Evolutionary conservation across 1,284 basidiomycete species (phyloP), one percentile per base, ranked within the genome.

Genomic region (Waitea zeae): DNA sequence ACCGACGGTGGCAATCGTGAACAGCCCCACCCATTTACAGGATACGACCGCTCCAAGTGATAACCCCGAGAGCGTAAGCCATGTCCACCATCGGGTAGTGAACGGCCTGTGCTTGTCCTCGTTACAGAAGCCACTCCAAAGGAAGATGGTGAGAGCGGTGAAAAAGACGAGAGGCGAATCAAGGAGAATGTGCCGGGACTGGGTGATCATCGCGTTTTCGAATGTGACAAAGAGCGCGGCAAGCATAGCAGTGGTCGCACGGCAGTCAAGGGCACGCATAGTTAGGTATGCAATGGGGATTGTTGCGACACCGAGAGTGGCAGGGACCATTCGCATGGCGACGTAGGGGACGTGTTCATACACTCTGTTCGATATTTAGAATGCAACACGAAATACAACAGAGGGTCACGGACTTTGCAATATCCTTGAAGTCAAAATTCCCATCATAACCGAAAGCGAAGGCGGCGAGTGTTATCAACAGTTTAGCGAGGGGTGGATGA

Each of bases 1-100:
- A 12, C 93, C 95, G 37, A 98, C 61, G 3, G 92, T 93, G 5
- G 92, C 89, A 45, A 98, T 89, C n/a, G 92, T 98, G 59, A 99
- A 97, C 20, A 99, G 64, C 5, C 95, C 95, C 35, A 98, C 93
- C 95, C 95, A 98, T 57, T 98, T 99, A 59, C 86, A 90, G 48
- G 78, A 84, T 30, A 83, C 72, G 27, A 95, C 89, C 1, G 89
- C 87, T 30, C 95, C 95, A 13, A 99, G 73, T 0, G 77, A 74
- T 13, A 90, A 60, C 24, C 95, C 95, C 0, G 87, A 84, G 28
- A 95, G 64, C n/a, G 68, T 57, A 15, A 98, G 76, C 76, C 88
- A 93, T 1, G 64, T 62, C 95, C 95, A 99, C 93, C 95, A 98
- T 2, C 60, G 55, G 5, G 68, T 58, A 1, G 83, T 81, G 54